Percentiles rank a stretch among this genome's conserved stretches.
Conservation (phyloP, 208 protist genomes). For the Leishmania amazonensis region DNA sequence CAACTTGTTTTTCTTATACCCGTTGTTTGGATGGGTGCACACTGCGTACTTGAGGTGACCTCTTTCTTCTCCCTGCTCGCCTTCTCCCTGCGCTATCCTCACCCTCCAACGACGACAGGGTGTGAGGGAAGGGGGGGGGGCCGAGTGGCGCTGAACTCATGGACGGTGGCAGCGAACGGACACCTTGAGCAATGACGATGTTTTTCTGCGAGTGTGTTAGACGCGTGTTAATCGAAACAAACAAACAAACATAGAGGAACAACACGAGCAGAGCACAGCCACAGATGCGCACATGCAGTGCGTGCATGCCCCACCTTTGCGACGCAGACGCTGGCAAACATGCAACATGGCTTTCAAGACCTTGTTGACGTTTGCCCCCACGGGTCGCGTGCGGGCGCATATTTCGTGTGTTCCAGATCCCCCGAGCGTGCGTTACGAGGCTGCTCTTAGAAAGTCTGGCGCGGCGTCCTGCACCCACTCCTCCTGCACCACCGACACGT, state of each 20-base stretch:
- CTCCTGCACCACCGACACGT: constrained; percentile 87
- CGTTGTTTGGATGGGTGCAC: not conserved
- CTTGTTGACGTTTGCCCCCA: not conserved
- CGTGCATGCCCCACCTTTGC: not conserved
- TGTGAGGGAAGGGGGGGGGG: too few relatives aligned
- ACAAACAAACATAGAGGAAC: not conserved
- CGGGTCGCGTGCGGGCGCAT: not conserved
- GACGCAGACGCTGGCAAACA: not conserved
- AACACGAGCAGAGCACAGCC: not conserved
- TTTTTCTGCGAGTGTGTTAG: not conserved
- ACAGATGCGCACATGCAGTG: too few relatives aligned
- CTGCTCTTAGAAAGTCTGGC: constrained; percentile 50
- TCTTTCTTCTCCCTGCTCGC: not conserved
- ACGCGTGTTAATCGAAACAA: not conserved
- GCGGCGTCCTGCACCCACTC: constrained; percentile 88
- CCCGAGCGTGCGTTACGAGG: constrained; percentile 28
- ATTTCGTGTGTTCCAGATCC: not conserved
- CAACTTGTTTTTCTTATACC: not conserved
- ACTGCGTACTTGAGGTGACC: not conserved
- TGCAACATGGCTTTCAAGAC: not conserved
- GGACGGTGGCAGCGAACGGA: not conserved
- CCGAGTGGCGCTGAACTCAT: not conserved
- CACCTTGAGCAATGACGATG: not conserved
- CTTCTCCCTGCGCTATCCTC: not conserved
- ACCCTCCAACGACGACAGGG: not conserved